Base-by-base conservation (phyloP, 139 green algal genomes). In the Yamagishiella unicocca region DNA sequence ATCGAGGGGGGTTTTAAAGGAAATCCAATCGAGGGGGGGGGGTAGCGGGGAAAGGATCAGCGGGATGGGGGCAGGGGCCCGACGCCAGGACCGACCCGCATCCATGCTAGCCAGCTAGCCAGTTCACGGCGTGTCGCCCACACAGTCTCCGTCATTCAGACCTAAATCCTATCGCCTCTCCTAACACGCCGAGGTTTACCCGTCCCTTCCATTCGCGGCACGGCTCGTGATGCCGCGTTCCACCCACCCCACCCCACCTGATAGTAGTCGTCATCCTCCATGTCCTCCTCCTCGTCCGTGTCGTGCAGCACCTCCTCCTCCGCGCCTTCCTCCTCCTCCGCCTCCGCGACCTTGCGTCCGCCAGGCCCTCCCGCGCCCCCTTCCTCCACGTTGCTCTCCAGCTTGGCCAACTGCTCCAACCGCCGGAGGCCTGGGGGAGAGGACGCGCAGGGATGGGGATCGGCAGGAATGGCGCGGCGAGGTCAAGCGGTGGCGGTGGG, bases 201-300 rank as follows among this genome's bases (percentile, higher is more conserved):
- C 58, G 19, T 35, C 22, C 58, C 31, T n/a, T n/a, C n/a, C n/a
- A n/a, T n/a, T n/a, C n/a, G n/a, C n/a, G n/a, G n/a, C n/a, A n/a
- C n/a, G n/a, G n/a, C n/a, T n/a, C n/a, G n/a, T n/a, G n/a, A n/a
- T n/a, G n/a, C n/a, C n/a, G n/a, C 64, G 9, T 31, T 5, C 5
- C 38, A 19, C 38, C 37, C 24, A 8, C 70, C 2, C 70, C 40
- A 21, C 38, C 38, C 0, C 58, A 91, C 88, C 88, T 91, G 73
- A 53, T 91, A 91, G 75, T 91, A 91, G 74, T 91, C 88, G 31
- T 91, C 88, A 62, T 83, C 40, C 37, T 91, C 88, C 88, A 91
- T 91, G 74, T 91, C 88, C 88, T 91, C 88, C 75, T 91, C 88
- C 61, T 91, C 88, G 33, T 91, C 88, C 25, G 88, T 91, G 75